phyloP scores from a whole-genome alignment of 83 land plant genomes.

The Thuja plicata region DNA sequence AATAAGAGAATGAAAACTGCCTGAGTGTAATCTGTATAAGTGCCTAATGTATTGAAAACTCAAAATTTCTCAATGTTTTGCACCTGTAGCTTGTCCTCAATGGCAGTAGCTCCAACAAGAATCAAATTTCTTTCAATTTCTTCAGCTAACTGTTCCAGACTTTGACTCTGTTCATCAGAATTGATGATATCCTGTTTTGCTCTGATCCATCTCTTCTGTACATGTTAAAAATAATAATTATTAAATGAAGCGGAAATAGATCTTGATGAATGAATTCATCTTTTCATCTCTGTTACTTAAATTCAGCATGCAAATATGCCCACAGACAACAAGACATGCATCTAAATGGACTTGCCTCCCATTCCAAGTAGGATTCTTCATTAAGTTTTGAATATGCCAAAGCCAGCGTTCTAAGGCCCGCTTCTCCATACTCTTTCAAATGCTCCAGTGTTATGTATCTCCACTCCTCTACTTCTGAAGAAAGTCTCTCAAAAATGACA shows the following conservation, averaged over 20 bases:
- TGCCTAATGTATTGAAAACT: not conserved
- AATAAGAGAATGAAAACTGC: not conserved
- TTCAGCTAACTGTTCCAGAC: slow-evolving; percentile 11
- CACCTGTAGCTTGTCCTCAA: slow-evolving; percentile 39
- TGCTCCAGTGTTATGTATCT: slow-evolving; percentile 29
- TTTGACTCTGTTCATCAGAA: not conserved
- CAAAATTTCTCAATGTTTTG: not conserved
- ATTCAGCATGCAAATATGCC: slow-evolving; percentile 5
- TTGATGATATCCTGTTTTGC: slow-evolving; percentile 20
- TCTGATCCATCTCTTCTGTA: slow-evolving; percentile 19
- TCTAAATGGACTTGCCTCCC: slow-evolving; percentile 20
- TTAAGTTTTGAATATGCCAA: slow-evolving; percentile 4
- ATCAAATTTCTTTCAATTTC: slow-evolving; percentile 26
- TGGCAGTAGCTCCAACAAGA: slow-evolving; percentile 42
- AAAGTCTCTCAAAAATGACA: slow-evolving; percentile 25
- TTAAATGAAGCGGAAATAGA: not conserved
- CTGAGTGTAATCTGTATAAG: not conserved
- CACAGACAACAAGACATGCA: not conserved
- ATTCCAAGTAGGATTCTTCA: slow-evolving; percentile 10
- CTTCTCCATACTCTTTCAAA: slow-evolving; percentile 14
- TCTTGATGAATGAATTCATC: not conserved
- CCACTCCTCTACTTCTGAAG: slow-evolving; percentile 23
- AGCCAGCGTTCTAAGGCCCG: slow-evolving; percentile 15
- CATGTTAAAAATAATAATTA: not conserved
- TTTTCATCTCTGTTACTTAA: not conserved